Base-by-base conservation (phyloP, 257 asterid genomes). In the Lavandula angustifolia region DNA sequence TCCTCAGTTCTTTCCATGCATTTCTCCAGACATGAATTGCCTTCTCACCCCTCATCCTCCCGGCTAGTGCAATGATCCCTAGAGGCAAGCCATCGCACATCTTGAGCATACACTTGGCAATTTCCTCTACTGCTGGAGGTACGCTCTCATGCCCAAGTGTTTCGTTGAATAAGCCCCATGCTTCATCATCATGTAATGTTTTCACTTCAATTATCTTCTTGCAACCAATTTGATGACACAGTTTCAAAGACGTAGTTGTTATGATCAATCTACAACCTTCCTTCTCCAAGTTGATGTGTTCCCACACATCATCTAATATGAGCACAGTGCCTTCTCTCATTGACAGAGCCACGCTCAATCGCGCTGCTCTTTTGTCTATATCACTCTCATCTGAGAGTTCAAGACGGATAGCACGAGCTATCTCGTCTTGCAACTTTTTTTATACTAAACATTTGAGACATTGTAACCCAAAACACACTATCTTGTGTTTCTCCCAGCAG, bases 71-170 rank as follows among this genome's bases (percentile, higher is more conserved):
- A 27, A 67, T 67, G 59, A 67, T 46, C 41, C 66, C 66, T 1
- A 68, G 43, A 18, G 73, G 73, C 52, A 68, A 56, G 31, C 72
- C 72, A n/a, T 56, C 16, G 6, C 72, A 67, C 54, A 34, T 11
- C 16, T 56, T 8, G 6, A 40, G 60, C 17, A 58, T 47, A 1
- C n/a, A 27, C 43, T 2, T 46, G 16, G 73, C 73, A 57, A 57
- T 58, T 18, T 29, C 44, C 17, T 58, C 3, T 16, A 47, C 60
- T 3, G 22, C 9, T 1, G 67, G 42, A 46, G 60, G 41, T 53
- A 54, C 3, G 60, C 22, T 49, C 50, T 9, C 38, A 8, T 11
- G 49, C 18, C 65, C 65, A 3, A 55, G 58, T 12, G 17, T 57
- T 9, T 35, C 54, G 6, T 27, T 52, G 31, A 68, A 68, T 40